phyloP scores from a whole-genome alignment of 2,329 filamentous ascomycete species.

The Laburnicola sp. region DNA sequence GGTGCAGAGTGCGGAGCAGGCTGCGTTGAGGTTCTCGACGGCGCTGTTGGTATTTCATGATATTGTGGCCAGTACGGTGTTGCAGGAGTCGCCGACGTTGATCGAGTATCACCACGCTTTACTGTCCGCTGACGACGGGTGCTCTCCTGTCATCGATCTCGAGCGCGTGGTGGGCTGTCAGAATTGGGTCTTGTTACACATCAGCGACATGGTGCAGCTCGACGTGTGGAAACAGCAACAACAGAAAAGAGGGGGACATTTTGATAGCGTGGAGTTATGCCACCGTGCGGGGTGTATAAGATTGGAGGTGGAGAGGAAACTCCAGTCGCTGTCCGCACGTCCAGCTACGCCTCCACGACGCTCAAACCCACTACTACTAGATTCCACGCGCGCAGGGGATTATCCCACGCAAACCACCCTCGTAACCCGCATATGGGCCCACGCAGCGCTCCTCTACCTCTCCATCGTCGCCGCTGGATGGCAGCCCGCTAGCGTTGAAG shows the following conservation, averaged over 20 bases:
- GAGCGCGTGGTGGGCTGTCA: constrained; percentile 59
- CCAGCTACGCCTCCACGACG: neutral
- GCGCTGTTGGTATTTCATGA: constrained; percentile 42
- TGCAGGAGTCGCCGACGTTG: constrained; percentile 36
- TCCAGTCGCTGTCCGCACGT: neutral
- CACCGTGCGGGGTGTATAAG: constrained; percentile 50
- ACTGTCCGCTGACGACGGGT: constrained; percentile 19
- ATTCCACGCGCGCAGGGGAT: neutral
- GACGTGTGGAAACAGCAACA: constrained; percentile 59
- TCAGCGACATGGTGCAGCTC: constrained; percentile 59
- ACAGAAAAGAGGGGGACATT: constrained; percentile 47
- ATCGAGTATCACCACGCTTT: constrained; percentile 28
- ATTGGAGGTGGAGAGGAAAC: constrained; percentile 5
- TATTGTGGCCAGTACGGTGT: constrained; percentile 41
- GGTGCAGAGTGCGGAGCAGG: constrained; percentile 41
- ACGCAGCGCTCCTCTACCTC: constrained; percentile 26
- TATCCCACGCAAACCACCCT: neutral
- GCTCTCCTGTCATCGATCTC: constrained; percentile 46
- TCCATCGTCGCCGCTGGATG: constrained; percentile 26
- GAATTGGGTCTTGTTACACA: constrained; percentile 60
- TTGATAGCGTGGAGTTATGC: constrained; percentile 53
- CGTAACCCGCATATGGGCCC: constrained; percentile 24
- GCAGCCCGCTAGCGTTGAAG: constrained; percentile 21
- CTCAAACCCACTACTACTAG: neutral
- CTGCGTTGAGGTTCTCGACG: constrained; percentile 44